Evolutionary conservation across 225 moss, liverwort and hornwort genomes (phyloP), one percentile per base, ranked within the genome.

Genomic region (Thuidium tamariscinum): DNA sequence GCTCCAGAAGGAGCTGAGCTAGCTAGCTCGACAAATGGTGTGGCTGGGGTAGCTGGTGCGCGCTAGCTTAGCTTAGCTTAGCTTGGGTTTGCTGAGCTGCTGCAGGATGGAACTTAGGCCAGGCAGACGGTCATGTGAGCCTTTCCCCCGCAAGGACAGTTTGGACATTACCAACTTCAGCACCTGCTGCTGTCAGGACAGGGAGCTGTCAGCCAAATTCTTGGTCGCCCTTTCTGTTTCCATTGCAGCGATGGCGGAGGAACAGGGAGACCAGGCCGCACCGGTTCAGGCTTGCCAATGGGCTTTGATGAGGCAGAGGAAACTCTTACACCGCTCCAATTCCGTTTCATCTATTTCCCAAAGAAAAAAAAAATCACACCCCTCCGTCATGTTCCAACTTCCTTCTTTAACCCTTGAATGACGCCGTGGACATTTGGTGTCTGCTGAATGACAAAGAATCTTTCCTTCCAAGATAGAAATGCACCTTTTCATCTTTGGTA

Each of bases 41-140:
- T 16, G 16, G 69, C 23, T 67, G 4, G 14, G 7, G 22, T 9
- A 26, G 69, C 44, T 44, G 16, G 30, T 18, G 27, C 9, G 51
- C 14, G 51, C 23, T 23, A 57, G 48, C 39, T 42, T 49, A 49
- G 49, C 49, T 49, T 11, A 49, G 49, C 49, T 49, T 49, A 49
- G 49, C 49, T 49, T 10, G n/a, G n/a, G n/a, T n/a, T n/a, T n/a
- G n/a, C n/a, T n/a, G n/a, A 52, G 52, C 52, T 52, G 52, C 52
- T 52, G 52, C 52, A 52, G 52, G n/a, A n/a, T 52, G 52, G 4
- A 52, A 16, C 11, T 10, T 13, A 51, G 16, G 62, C 48, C 82
- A n/a, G 82, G 63, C 74, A 85, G 88, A 15, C 83, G 86, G 79
- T 88, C 88, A 89, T 88, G 89, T 91, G 89, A 74, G 65, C 77